A percentile compares a stretch with the other conserved stretches of the same genome.
phyloP scores from a whole-genome alignment of 306 rosid species.

The Argentina anserina region DNA sequence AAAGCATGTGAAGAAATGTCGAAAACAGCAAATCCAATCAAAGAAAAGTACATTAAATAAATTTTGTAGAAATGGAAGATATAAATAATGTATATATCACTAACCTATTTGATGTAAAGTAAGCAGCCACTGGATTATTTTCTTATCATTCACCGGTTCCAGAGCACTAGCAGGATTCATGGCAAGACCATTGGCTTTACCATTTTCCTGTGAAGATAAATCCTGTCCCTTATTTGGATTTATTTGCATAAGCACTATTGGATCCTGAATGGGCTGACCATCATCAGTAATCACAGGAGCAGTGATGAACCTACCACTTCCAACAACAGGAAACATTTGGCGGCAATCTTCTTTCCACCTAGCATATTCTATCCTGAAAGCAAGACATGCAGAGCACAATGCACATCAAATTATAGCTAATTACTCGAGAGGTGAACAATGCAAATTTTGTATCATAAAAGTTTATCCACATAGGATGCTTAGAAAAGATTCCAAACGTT shows the following conservation, averaged over 20 bases:
- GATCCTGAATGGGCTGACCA: slow-evolving; percentile 83
- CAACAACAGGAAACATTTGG: slow-evolving; percentile 82
- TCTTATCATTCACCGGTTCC: slow-evolving; percentile 56
- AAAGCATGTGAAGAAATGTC: background rate
- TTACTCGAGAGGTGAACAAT: background rate
- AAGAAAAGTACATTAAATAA: background rate
- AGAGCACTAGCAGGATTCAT: slow-evolving; percentile 27
- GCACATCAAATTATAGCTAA: background rate
- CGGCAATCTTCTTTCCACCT: slow-evolving; percentile 80
- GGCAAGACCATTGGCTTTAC: slow-evolving; percentile 1
- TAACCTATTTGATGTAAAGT: slow-evolving; percentile 97
- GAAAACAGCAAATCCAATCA: background rate
- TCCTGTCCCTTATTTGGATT: slow-evolving; percentile 41
- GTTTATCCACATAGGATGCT: background rate
- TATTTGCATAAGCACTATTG: slow-evolving; percentile 62
- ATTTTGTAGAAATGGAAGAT: background rate
- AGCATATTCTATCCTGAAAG: slow-evolving; percentile 70
- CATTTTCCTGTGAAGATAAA: slow-evolving; percentile 36
- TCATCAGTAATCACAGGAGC: slow-evolving; percentile 80
- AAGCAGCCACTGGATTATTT: slow-evolving; percentile 86
- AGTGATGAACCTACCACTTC: slow-evolving; percentile 90
- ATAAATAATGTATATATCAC: slow-evolving; percentile 25
- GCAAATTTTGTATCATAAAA: background rate
- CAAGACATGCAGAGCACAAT: slow-evolving; percentile 7
- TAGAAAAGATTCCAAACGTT: background rate